Base-by-base conservation (phyloP, 371 early-diverging fungal species). In the Rhizomucor miehei region DNA sequence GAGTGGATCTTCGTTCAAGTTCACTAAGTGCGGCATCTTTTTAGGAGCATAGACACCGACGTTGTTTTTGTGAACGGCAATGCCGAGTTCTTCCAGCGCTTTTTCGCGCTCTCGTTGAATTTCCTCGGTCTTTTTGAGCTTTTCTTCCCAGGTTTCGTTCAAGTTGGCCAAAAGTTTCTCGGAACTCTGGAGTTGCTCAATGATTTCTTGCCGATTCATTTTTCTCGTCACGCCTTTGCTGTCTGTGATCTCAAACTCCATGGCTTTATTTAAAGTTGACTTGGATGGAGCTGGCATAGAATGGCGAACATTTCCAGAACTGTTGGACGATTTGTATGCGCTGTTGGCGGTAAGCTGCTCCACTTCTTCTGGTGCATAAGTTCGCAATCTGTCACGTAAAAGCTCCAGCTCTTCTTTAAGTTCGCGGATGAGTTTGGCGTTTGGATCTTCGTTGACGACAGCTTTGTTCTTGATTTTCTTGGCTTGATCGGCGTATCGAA, bases 401-500 rank as follows among this genome's bases (percentile, higher is more conserved):
- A 79, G 65, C 17, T 73, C 79, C 0, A 95, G 73, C 62, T 97
- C 96, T 35, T 89, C 89, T 61, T 92, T 88, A 36, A 95, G 84
- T 56, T 93, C 91, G 35, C 91, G 82, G 45, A 95, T 89, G n/a
- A 93, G 60, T 60, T 81, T 87, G 25, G 85, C 92, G 49, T 88
- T 88, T 3, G 92, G 90, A 59, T 93, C 93, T 66, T 94, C 94
- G 62, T 97, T 97, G 38, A 97, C 89, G 6, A 90, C 81, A 1
- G 97, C 94, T 67, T 86, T 89, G 66, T 93, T 95, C 68, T 92
- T 87, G 65, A 97, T 92, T 55, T 79, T 79, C 68, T 95, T 96
- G 52, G 95, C 97, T 37, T 93, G 88, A 66, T 95, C 93, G 10
- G 96, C 97, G 66, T 95, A 99, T 23, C 97, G 86, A n/a, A 98